These are phyloP conservation scores for Dissophora globulifera DNA, from an alignment of 192 early-diverging fungal species.

Conservation along the genomic window DNA sequence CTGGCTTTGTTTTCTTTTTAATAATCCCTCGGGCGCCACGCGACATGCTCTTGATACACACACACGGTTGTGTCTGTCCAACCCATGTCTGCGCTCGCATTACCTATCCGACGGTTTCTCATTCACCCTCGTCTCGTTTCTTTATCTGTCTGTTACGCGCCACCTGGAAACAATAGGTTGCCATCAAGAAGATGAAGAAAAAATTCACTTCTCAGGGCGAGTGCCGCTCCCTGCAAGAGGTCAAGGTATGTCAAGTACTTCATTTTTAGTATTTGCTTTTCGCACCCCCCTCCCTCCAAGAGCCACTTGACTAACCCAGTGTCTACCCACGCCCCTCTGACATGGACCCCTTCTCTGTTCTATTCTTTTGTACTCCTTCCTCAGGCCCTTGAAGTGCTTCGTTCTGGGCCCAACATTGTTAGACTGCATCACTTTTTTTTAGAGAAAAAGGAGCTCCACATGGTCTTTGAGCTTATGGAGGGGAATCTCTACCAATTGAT, in stretches of 20 bases:
- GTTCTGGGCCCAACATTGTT: constrained; percentile 88
- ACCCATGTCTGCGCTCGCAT: not conserved
- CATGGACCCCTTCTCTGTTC: not conserved
- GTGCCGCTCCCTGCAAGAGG: constrained; percentile 79
- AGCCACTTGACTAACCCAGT: not conserved
- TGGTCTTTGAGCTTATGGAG: constrained; percentile 97
- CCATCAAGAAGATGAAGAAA: constrained; percentile 92
- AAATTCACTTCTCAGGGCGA: constrained; percentile 78
- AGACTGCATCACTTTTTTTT: constrained; percentile 86
- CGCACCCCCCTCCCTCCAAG: not conserved
- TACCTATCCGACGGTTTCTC: no score
- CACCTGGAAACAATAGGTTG: constrained; percentile 68
- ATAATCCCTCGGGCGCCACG: not conserved
- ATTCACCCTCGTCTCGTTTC: no score
- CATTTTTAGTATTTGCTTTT: no score
- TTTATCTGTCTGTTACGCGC: not conserved
- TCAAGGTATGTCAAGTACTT: constrained; percentile 77
- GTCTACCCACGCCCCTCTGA: not conserved
- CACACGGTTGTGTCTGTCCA: not conserved
- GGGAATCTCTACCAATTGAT: constrained; percentile 94
- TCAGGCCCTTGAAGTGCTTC: constrained; percentile 76
- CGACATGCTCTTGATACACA: constrained; percentile 1
- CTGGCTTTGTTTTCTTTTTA: no score
- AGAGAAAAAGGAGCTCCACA: constrained; percentile 85
- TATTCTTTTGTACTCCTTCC: not conserved